phyloP scores from a whole-genome alignment of 139 green algal genomes.

The Dunaliella primolecta region DNA sequence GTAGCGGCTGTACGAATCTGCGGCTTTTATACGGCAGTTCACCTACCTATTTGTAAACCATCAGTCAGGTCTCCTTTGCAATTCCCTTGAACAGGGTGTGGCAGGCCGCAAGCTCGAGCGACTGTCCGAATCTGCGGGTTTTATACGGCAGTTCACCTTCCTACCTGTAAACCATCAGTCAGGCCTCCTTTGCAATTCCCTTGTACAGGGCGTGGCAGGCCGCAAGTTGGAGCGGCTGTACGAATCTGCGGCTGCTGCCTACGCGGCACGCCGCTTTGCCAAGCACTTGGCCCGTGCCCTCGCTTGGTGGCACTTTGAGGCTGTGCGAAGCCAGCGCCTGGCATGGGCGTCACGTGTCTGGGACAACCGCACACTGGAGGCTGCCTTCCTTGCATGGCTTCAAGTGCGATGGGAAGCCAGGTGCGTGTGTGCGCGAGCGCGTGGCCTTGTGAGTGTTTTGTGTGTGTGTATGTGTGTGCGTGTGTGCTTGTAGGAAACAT shows the following conservation, averaged over 20 bases:
- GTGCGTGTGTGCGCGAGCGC: no score
- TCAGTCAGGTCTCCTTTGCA: no score
- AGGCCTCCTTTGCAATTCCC: no score
- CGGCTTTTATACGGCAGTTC: no score
- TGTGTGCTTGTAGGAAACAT: no score
- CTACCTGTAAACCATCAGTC: no score
- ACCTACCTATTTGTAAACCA: no score
- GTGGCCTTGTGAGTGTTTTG: no score
- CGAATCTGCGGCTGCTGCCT: neutral
- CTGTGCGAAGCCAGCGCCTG: conserved; percentile 21
- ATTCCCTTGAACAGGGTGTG: conserved; percentile 26
- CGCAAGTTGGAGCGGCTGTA: conserved; percentile 20
- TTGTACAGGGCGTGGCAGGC: conserved; percentile 24
- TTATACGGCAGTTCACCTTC: no score
- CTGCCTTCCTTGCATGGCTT: conserved; percentile 11
- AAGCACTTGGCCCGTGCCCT: conserved; percentile 18
- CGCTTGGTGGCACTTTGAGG: conserved; percentile 13
- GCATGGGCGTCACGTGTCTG: conserved; percentile 20
- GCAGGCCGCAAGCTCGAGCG: conserved; percentile 15
- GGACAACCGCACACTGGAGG: conserved; percentile 14
- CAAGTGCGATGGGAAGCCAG: neutral
- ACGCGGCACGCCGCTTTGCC: neutral
- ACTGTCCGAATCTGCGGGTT: conserved; percentile 11
- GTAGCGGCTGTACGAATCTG: conserved; percentile 10
- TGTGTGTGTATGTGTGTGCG: no score